Conservation (phyloP, 495 filamentous ascomycete genomes). For the Pseudoneurospora amorphoporcata region DNA sequence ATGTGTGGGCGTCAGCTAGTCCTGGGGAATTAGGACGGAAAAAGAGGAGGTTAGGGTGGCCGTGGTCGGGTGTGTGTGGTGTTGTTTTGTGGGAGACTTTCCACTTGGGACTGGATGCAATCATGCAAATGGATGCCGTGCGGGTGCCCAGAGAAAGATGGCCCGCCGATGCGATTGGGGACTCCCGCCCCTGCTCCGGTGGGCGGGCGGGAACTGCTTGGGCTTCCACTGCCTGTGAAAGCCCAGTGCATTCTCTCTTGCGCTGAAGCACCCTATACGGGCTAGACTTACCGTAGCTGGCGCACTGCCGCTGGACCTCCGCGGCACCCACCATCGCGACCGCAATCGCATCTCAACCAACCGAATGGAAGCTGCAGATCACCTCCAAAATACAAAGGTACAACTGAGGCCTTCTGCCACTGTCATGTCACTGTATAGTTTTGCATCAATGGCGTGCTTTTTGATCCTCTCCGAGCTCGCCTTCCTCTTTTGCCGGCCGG, state of each 20-base stretch:
- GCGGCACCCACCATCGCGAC: background rate
- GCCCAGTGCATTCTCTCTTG: background rate
- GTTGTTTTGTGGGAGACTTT: background rate
- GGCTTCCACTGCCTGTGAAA: background rate
- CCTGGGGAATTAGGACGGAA: background rate
- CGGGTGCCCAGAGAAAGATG: background rate
- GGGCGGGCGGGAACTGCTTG: background rate
- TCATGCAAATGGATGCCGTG: background rate
- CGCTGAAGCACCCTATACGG: background rate
- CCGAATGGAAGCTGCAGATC: background rate
- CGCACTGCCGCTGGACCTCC: background rate
- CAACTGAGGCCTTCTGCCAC: background rate
- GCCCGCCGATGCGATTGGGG: background rate
- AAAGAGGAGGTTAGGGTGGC: background rate
- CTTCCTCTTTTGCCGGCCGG: background rate
- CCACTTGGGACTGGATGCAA: background rate
- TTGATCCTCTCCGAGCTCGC: background rate
- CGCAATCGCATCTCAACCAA: background rate
- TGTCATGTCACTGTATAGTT: background rate
- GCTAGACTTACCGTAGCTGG: too few species aligned
- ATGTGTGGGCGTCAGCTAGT: background rate
- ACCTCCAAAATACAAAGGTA: background rate
- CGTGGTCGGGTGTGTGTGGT: conserved; percentile 1
- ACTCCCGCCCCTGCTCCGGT: background rate
- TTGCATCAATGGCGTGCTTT: background rate